phyloP scores from a whole-genome alignment of 257 asterid species.

The Mentha longifolia region DNA sequence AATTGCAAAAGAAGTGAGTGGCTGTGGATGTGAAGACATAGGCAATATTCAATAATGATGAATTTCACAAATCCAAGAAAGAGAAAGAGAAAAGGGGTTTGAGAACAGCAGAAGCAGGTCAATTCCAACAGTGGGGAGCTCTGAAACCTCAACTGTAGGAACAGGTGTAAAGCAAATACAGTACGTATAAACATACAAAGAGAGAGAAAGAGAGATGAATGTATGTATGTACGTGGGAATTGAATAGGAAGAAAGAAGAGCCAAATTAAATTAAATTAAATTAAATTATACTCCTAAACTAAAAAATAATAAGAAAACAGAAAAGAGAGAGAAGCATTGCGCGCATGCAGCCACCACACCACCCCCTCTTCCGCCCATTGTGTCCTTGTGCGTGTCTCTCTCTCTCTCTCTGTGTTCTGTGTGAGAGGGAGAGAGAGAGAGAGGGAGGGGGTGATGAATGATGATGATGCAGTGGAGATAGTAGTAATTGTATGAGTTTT shows the following conservation, averaged over 20 bases:
- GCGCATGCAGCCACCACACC: constrained; percentile 50
- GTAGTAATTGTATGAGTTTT: constrained; percentile 44
- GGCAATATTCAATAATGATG: constrained; percentile 21
- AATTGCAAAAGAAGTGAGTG: constrained; percentile 22
- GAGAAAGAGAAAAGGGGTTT: constrained; percentile 22
- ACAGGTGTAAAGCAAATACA: constrained; percentile 42
- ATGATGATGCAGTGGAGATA: background rate
- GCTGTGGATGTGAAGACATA: constrained; percentile 44
- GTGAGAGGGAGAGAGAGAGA: constrained; percentile 14
- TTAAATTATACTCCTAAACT: no score
- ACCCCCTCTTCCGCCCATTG: constrained; percentile 36
- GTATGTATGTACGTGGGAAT: constrained; percentile 8
- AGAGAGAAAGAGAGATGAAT: background rate
- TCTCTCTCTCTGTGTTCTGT: background rate
- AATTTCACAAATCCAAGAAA: constrained; percentile 18
- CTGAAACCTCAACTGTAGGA: constrained; percentile 40
- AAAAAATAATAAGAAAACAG: constrained; percentile 12
- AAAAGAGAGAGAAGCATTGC: constrained; percentile 43
- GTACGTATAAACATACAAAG: no score
- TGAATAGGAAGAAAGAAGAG: constrained; percentile 25
- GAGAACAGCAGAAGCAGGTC: constrained; percentile 32
- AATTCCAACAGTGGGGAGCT: constrained; percentile 38
- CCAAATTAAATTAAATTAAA: no score
- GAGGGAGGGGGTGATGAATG: constrained; percentile 30
- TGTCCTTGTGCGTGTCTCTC: constrained; percentile 23